Evolutionary conservation across 1,139 yeast genomes (phyloP).

Genomic region (Blastobotrys apis): DNA sequence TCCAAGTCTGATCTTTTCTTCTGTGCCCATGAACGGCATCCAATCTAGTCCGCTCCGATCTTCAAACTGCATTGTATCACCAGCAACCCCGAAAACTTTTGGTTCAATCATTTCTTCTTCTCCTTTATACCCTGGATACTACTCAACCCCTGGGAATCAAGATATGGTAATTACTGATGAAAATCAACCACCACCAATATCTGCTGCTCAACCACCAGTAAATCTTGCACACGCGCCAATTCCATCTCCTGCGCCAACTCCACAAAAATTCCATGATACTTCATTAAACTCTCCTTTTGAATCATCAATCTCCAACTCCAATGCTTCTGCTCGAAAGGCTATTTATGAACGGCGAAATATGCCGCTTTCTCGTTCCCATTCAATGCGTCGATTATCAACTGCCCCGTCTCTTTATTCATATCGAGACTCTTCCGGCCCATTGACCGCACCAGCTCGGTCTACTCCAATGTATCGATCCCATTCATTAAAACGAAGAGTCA

Average conservation of each 20-base stretch:
- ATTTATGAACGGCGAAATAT: constrained; percentile 15
- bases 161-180: neutral
- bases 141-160: neutral
- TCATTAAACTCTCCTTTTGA: neutral
- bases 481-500: constrained; percentile 17
- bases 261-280: neutral
- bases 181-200: neutral
- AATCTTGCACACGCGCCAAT: neutral
- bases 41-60: neutral
- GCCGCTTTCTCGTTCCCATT: constrained; percentile 8
- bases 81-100: constrained; percentile 18
- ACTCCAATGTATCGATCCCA: constrained; percentile 13
- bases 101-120: constrained; percentile 21
- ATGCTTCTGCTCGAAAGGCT: constrained; percentile 10
- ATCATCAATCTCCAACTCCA: neutral
- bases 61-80: neutral
- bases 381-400: constrained; percentile 9
- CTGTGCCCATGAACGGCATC: neutral
- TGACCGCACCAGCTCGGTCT: constrained; percentile 16
- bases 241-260: constrained; percentile 4
- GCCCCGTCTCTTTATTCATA: neutral
- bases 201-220: neutral
- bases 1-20: constrained; percentile 6
- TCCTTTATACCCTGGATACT: constrained; percentile 22
- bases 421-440: constrained; percentile 12